phyloP scores from a whole-genome alignment of 2,329 filamentous ascomycete species.

The Alternaria ventricosa region DNA sequence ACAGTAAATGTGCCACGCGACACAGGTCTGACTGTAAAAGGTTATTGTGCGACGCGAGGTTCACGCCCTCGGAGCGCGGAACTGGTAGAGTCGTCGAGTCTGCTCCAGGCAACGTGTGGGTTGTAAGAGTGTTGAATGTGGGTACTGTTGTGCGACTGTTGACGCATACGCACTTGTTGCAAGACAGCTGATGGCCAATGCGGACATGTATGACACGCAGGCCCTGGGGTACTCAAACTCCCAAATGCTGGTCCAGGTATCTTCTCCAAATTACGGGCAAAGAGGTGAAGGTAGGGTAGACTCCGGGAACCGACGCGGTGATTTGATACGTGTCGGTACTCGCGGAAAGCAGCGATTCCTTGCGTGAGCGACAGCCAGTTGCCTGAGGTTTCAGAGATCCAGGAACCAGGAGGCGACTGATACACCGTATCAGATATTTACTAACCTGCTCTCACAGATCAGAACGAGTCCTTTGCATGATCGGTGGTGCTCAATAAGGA shows the following conservation, averaged over 20 bases:
- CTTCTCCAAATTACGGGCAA: slow-evolving; percentile 12
- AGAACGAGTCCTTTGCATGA: slow-evolving; percentile 40
- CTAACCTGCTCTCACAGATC: slow-evolving; percentile 32
- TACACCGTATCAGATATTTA: slow-evolving; percentile 31
- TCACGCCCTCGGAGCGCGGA: neutral
- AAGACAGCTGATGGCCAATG: slow-evolving; percentile 21
- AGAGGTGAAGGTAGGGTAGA: slow-evolving; percentile 14
- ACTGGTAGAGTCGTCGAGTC: neutral
- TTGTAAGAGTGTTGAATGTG: neutral
- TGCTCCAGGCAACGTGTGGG: slow-evolving; percentile 7
- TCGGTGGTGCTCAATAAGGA: slow-evolving; percentile 23
- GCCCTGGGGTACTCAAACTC: slow-evolving; percentile 7
- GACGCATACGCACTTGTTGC: slow-evolving; percentile 13
- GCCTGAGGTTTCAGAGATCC: slow-evolving; percentile 25
- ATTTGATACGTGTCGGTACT: slow-evolving; percentile 23
- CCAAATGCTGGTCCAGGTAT: slow-evolving; percentile 14
- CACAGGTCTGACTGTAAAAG: slow-evolving; percentile 29
- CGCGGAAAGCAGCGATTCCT: slow-evolving; percentile 35
- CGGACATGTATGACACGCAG: slow-evolving; percentile 17
- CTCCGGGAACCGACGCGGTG: slow-evolving; percentile 23
- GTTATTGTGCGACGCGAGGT: neutral
- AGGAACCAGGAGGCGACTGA: slow-evolving; percentile 18
- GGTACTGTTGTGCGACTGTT: slow-evolving; percentile 18
- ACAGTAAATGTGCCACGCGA: slow-evolving; percentile 42
- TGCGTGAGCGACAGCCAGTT: slow-evolving; percentile 25